Percentiles rank a stretch among this genome's conserved stretches.
Evolutionary conservation across 1,139 yeast species (phyloP).

Genomic region (Sugiyamaella xylanicola): DNA sequence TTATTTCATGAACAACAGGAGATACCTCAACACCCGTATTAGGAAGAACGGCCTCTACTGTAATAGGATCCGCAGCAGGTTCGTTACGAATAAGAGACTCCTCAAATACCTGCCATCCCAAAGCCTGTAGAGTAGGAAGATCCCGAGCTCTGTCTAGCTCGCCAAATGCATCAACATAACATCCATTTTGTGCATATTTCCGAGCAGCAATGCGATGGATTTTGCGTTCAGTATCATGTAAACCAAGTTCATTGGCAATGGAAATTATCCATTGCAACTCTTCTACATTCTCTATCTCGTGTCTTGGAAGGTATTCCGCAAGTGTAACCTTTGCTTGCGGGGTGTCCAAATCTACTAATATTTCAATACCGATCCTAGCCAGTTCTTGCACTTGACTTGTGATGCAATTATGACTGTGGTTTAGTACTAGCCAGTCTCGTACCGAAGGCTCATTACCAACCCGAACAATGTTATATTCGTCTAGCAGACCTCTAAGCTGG

Average conservation of each 20-base stretch:
- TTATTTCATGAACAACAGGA: conserved; percentile 63
- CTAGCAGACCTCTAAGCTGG: conserved; percentile 64
- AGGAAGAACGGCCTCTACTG: conserved; percentile 38
- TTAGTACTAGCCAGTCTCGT: conserved; percentile 34
- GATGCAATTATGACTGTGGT: conserved; percentile 35
- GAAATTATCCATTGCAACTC: conserved; percentile 82
- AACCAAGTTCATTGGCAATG: conserved; percentile 49
- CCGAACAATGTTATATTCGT: conserved; percentile 43
- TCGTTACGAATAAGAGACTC: conserved; percentile 56
- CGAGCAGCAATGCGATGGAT: conserved; percentile 34
- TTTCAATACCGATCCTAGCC: conserved; percentile 31
- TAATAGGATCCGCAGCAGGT: conserved; percentile 30
- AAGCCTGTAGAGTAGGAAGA: conserved; percentile 46
- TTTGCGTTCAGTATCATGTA: conserved; percentile 30
- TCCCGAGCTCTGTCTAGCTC: conserved; percentile 71
- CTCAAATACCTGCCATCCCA: conserved; percentile 59
- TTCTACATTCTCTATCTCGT: conserved; percentile 57
- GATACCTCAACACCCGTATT: conserved; percentile 39
- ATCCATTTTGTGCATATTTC: conserved; percentile 36
- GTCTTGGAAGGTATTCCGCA: conserved; percentile 63
- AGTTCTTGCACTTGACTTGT: conserved; percentile 22
- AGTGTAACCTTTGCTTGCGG: conserved; percentile 50
- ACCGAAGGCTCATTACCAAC: conserved; percentile 13
- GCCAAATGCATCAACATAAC: conserved; percentile 62
- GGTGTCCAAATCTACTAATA: conserved; percentile 29